These are phyloP conservation scores for Porcisia deanei DNA, from an alignment of 208 protist genomes.

Conservation along the genomic window DNA sequence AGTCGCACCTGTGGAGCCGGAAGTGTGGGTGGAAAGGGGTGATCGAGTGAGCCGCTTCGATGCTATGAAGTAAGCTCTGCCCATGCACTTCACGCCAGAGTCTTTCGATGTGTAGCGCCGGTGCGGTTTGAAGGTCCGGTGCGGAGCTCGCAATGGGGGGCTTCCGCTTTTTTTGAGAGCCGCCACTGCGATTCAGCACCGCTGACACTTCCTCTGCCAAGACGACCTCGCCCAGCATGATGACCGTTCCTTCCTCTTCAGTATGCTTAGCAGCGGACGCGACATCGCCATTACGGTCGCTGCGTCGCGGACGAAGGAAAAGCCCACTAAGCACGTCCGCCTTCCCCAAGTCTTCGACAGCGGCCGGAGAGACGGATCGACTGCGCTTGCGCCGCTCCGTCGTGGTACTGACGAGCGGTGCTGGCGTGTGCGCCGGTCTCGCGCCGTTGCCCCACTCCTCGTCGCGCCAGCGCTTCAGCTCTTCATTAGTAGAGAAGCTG, in stretches of 20 bases:
- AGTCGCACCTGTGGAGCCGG: conserved; percentile 11
- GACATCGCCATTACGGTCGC: not conserved
- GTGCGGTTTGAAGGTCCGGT: conserved; percentile 28
- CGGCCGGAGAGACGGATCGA: conserved; percentile 10
- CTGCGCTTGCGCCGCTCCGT: conserved; percentile 21
- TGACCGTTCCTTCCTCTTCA: conserved; percentile 20
- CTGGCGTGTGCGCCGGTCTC: not conserved
- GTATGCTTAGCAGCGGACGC: not conserved
- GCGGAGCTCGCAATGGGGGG: not conserved
- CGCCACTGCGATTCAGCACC: conserved; percentile 25
- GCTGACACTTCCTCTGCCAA: conserved; percentile 40
- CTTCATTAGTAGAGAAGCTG: conserved; percentile 33
- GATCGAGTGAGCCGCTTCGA: conserved; percentile 19
- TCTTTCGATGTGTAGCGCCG: conserved; percentile 41
- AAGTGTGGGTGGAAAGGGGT: conserved; percentile 20
- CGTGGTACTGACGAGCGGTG: not conserved
- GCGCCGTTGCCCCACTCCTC: not conserved
- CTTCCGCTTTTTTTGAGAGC: conserved; percentile 14
- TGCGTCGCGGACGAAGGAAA: conserved; percentile 6
- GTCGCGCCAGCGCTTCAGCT: conserved; percentile 41
- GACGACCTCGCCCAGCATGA: conserved; percentile 71
- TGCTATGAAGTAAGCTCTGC: conserved; percentile 56
- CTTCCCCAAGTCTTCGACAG: not conserved
- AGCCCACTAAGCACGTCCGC: conserved; percentile 20
- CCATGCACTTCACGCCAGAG: conserved; percentile 51